Evolutionary conservation across 2,329 filamentous ascomycete genomes (phyloP).

Genomic region (Podosphaera xanthii): DNA sequence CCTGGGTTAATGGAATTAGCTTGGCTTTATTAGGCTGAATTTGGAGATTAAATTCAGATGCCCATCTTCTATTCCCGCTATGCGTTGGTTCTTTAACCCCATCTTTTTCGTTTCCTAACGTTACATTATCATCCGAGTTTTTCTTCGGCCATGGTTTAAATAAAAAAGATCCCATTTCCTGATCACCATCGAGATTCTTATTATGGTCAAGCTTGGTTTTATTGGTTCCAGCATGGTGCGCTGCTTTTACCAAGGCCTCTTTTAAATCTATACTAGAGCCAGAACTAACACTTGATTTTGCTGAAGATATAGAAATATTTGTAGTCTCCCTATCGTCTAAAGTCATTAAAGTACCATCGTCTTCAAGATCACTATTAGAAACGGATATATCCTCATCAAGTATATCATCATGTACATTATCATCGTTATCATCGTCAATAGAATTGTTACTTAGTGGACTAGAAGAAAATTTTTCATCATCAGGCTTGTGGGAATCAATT

Average conservation of each 20-base stretch:
- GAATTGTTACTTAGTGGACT: constrained; percentile 49
- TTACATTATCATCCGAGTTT: constrained; percentile 28
- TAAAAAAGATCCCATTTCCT: constrained; percentile 50
- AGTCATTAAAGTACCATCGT: constrained; percentile 62
- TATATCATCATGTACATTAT: constrained; percentile 17
- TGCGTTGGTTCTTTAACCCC: constrained; percentile 10
- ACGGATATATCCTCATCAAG: constrained; percentile 28
- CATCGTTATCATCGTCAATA: constrained; percentile 22
- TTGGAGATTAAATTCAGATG: background rate
- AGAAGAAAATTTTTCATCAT: constrained; percentile 48
- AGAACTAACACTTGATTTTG: constrained; percentile 31
- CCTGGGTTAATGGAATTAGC: constrained; percentile 5
- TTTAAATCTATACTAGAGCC: constrained; percentile 55
- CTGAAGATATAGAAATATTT: constrained; percentile 40
- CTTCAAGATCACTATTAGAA: constrained; percentile 30
- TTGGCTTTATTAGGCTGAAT: background rate
- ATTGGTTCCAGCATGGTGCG: constrained; percentile 51
- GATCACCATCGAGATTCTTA: constrained; percentile 26
- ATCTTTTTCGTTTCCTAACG: constrained; percentile 12
- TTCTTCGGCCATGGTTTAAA: constrained; percentile 53
- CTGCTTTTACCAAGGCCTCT: constrained; percentile 52
- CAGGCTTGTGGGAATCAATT: constrained; percentile 39
- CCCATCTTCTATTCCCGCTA: background rate
- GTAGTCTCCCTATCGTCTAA: constrained; percentile 48
- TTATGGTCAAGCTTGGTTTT: constrained; percentile 33